Conservation (phyloP, 2,329 filamentous ascomycete genomes). For the Alternaria rosae region DNA sequence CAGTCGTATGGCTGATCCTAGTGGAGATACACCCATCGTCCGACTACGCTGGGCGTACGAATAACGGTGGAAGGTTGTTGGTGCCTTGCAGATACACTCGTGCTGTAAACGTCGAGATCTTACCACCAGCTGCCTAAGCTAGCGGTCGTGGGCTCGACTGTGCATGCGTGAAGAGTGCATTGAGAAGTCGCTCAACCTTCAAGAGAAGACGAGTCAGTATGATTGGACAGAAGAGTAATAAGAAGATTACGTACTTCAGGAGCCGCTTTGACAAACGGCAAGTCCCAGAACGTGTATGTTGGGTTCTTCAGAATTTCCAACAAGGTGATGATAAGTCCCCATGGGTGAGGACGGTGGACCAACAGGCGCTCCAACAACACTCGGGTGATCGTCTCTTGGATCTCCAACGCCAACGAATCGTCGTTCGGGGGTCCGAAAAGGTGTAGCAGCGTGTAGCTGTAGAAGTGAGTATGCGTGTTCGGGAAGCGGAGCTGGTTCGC, state of each 20-base stretch:
- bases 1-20: slow-evolving; percentile 26
- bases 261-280: slow-evolving; percentile 88
- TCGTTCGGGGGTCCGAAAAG: slow-evolving; percentile 70
- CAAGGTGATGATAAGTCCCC: slow-evolving; percentile 89
- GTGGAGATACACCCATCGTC: slow-evolving; percentile 28
- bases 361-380: slow-evolving; percentile 87
- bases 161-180: slow-evolving; percentile 55
- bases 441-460: slow-evolving; percentile 83
- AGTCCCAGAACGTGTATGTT: slow-evolving; percentile 88
- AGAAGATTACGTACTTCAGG: slow-evolving; percentile 68
- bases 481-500: slow-evolving; percentile 92
- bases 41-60: slow-evolving; percentile 42
- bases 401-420: slow-evolving; percentile 74
- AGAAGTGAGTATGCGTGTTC: slow-evolving; percentile 90
- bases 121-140: slow-evolving; percentile 28
- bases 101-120: slow-evolving; percentile 16
- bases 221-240: slow-evolving; percentile 7
- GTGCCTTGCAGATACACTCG: slow-evolving; percentile 23
- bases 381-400: slow-evolving; percentile 89
- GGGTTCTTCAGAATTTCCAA: slow-evolving; percentile 91
- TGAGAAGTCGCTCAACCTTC: slow-evolving; percentile 57
- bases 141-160: slow-evolving; percentile 56
- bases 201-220: slow-evolving; percentile 23
- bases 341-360: slow-evolving; percentile 91
- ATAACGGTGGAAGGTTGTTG: slow-evolving; percentile 39